Percentiles rank a stretch among this genome's conserved stretches.
Evolutionary conservation across 305 asterid genomes (phyloP).

Genomic region (Solanum chacoense): DNA sequence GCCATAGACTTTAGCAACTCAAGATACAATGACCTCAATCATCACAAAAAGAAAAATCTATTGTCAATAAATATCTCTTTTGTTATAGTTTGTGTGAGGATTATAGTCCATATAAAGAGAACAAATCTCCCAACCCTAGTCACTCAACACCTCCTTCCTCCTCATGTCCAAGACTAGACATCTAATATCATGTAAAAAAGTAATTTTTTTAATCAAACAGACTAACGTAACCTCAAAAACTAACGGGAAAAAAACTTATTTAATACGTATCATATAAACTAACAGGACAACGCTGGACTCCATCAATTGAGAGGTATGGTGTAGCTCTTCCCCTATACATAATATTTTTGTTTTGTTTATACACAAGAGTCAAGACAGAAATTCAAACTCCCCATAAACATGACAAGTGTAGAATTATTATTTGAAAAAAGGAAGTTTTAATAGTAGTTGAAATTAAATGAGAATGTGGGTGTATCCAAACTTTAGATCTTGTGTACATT

Average conservation of each 20-base stretch:
- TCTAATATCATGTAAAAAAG: neutral
- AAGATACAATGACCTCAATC: neutral
- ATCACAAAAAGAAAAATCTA: neutral
- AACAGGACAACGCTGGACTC: neutral
- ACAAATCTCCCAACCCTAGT: neutral
- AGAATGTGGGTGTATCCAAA: neutral
- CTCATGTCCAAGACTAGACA: neutral
- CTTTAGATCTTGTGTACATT: neutral
- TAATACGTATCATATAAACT: neutral
- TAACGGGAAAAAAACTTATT: fast-evolving
- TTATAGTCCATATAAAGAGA: neutral
- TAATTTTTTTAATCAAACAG: neutral
- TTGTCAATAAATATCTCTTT: neutral
- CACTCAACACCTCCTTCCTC: neutral
- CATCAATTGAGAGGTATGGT: neutral
- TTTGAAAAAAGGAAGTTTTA: neutral
- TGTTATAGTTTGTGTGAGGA: neutral
- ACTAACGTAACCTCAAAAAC: fast-evolving
- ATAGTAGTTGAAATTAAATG: neutral
- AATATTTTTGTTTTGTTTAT: neutral
- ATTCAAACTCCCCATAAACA: neutral
- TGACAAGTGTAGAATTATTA: neutral
- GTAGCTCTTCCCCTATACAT: neutral
- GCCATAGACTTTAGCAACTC: too few relatives aligned
- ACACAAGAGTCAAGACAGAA: neutral